phyloP scores from a whole-genome alignment of 768 basidiomycete species.

The Tricholomella constricta region DNA sequence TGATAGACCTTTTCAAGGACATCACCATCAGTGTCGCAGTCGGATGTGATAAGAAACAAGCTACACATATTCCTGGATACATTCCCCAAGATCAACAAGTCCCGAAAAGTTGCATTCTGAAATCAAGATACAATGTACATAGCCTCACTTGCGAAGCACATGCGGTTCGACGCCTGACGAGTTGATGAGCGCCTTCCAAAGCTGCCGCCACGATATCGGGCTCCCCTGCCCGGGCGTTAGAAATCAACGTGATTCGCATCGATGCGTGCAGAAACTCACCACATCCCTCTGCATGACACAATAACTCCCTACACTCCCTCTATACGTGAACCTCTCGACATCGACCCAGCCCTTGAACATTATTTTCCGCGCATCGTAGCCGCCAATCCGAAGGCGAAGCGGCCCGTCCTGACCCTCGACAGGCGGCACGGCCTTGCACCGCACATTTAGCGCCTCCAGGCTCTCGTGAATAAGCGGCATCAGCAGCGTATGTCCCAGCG shows the following conservation, averaged over 20 bases:
- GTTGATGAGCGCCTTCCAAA: constrained; percentile 68
- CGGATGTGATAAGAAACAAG: too few relatives aligned
- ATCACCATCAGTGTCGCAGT: too few relatives aligned
- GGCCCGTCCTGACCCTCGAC: constrained; percentile 16
- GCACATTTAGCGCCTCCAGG: constrained; percentile 49
- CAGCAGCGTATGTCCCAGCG: constrained; percentile 53
- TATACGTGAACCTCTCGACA: constrained; percentile 60
- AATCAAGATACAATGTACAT: not conserved
- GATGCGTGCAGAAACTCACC: constrained; percentile 40
- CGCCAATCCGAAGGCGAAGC: constrained; percentile 61
- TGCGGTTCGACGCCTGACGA: constrained; percentile 57
- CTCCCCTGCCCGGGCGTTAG: constrained; percentile 54
- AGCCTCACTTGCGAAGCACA: constrained; percentile 39
- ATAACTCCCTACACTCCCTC: constrained; percentile 57
- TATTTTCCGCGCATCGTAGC: constrained; percentile 63
- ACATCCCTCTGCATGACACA: constrained; percentile 71
- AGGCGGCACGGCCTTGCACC: constrained; percentile 46
- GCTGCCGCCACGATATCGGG: constrained; percentile 75
- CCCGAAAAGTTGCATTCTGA: not conserved
- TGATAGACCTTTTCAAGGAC: too few relatives aligned
- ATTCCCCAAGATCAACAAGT: constrained; percentile 7
- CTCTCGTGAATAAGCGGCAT: constrained; percentile 55
- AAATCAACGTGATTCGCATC: not conserved
- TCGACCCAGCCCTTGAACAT: constrained; percentile 75
- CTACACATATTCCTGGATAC: constrained; percentile 26